Conservation (phyloP, 139 green algal species). For the Coelastrella sp. region DNA sequence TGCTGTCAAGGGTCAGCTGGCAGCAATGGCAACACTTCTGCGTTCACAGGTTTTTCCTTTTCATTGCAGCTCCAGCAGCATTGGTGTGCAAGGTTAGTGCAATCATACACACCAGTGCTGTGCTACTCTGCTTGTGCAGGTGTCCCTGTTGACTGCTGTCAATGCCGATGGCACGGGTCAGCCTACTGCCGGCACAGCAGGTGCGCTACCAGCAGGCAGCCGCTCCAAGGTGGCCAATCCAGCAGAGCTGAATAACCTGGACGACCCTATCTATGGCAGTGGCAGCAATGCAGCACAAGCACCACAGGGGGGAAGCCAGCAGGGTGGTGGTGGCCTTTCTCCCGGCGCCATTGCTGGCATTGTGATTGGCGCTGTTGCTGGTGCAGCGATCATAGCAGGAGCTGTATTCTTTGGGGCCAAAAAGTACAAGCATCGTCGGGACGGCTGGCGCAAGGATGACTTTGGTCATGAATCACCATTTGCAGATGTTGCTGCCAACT, state of each 20-base stretch:
- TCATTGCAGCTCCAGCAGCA: too few relatives aligned
- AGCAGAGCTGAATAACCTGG: background rate
- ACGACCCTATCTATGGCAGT: background rate
- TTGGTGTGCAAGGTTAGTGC: too few relatives aligned
- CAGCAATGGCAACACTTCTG: too few relatives aligned
- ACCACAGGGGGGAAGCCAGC: background rate
- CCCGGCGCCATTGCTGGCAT: slow-evolving; percentile 31
- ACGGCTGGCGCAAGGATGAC: slow-evolving; percentile 27
- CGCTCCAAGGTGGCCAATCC: background rate
- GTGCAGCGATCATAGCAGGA: slow-evolving; percentile 14
- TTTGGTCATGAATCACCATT: background rate
- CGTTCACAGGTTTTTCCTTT: too few relatives aligned
- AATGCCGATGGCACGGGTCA: background rate
- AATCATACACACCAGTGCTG: too few relatives aligned
- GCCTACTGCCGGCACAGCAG: background rate
- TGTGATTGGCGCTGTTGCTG: slow-evolving; percentile 18
- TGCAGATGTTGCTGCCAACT: background rate
- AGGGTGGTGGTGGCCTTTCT: background rate
- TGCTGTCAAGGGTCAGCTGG: background rate
- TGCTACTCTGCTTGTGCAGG: background rate
- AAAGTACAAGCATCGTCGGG: background rate
- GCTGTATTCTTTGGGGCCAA: background rate
- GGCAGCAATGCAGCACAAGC: background rate
- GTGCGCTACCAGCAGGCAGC: background rate
- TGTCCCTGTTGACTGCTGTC: slow-evolving; percentile 20